A percentile compares a stretch with the other conserved stretches of the same genome.
phyloP scores from a whole-genome alignment of 192 early-diverging fungal species.

The Coemansia sp. region DNA sequence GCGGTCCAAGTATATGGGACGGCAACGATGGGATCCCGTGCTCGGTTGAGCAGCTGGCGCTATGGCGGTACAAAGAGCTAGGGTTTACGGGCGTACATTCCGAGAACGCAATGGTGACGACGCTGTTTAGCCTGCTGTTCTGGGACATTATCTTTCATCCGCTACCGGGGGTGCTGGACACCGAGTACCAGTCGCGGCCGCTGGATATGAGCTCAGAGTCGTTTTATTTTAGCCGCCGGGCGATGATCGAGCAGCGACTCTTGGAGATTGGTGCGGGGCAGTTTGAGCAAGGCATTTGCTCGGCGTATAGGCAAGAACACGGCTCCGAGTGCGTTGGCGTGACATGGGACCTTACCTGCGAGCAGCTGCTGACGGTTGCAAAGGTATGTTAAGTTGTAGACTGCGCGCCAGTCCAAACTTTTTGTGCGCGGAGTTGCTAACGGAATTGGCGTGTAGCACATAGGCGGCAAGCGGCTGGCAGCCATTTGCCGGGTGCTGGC shows the following conservation, averaged over 20 bases:
- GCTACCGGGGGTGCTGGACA: constrained; percentile 65
- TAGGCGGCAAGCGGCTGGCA: constrained; percentile 54
- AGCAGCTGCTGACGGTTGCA: constrained; percentile 23
- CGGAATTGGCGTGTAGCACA: constrained; percentile 37
- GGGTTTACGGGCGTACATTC: constrained; percentile 63
- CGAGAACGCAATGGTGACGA: constrained; percentile 59
- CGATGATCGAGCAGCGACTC: constrained; percentile 36
- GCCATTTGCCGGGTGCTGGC: constrained; percentile 60
- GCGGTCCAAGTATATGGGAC: constrained; percentile 53
- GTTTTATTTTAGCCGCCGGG: constrained; percentile 57
- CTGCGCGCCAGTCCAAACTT: too few species aligned
- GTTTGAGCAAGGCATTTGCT: constrained; percentile 11
- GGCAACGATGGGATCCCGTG: constrained; percentile 49
- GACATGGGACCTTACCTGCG: constrained; percentile 35
- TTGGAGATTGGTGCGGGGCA: constrained; percentile 23
- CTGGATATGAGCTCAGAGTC: constrained; percentile 64
- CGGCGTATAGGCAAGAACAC: constrained; percentile 16
- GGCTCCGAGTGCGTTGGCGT: constrained; percentile 39
- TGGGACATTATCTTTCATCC: constrained; percentile 66
- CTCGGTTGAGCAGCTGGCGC: constrained; percentile 59
- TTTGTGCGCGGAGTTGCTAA: too few species aligned
- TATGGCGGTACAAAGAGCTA: constrained; percentile 59
- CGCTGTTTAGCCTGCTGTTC: constrained; percentile 63
- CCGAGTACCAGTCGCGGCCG: constrained; percentile 62
- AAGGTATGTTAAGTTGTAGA: constrained; percentile 2